Conservation (phyloP, 1,284 basidiomycete genomes). For the Moesziomyces antarcticus region DNA sequence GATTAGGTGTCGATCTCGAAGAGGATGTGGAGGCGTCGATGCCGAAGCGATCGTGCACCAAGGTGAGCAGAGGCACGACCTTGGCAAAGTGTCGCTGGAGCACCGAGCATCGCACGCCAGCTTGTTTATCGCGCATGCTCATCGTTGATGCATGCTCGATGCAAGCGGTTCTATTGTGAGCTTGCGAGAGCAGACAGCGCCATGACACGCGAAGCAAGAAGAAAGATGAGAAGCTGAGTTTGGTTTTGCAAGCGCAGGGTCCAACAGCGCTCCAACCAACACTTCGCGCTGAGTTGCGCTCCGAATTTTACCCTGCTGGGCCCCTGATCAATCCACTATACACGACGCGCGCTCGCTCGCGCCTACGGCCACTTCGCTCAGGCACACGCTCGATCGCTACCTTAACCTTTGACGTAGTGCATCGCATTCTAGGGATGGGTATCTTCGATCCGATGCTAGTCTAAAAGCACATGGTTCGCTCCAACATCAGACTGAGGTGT, state of each 20-base stretch:
- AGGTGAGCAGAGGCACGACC: slow-evolving; percentile 20
- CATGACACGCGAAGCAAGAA: not conserved
- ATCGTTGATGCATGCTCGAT: slow-evolving; percentile 1
- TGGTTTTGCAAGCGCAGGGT: too few relatives aligned
- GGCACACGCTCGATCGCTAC: too few relatives aligned
- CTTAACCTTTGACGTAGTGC: too few relatives aligned
- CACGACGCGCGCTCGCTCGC: not conserved
- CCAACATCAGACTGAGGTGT: slow-evolving; percentile 2
- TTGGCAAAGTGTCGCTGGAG: slow-evolving; percentile 23
- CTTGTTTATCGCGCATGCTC: not conserved
- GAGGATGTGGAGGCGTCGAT: slow-evolving; percentile 16
- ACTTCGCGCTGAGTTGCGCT: not conserved
- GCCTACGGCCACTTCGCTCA: not conserved
- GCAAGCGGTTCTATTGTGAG: too few relatives aligned
- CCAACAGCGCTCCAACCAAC: slow-evolving; percentile 4
- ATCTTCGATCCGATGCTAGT: not conserved
- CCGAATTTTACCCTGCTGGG: not conserved
- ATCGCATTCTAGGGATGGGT: not conserved
- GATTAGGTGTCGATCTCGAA: slow-evolving; percentile 7
- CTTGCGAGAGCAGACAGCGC: too few relatives aligned
- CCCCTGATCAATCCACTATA: not conserved
- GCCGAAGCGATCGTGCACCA: slow-evolving; percentile 19
- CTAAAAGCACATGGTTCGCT: not conserved
- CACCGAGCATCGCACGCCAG: slow-evolving; percentile 17
- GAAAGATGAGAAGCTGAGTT: too few relatives aligned